These are phyloP conservation scores for Candida yuanshanica DNA, from an alignment of 805 yeast genomes.

Conservation along the genomic window DNA sequence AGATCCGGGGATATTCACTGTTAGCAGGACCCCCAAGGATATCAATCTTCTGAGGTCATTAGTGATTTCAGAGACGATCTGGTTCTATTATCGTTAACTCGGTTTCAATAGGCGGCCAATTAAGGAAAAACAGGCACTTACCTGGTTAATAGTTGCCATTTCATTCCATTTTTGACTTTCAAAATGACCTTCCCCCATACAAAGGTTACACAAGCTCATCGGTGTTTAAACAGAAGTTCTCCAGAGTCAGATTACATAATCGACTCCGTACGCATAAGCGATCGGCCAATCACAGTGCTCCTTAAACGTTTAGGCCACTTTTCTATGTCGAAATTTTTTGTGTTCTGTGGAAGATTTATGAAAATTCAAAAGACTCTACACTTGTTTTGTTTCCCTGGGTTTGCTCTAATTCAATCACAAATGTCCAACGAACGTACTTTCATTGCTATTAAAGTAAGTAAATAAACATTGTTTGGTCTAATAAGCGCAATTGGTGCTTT, in stretches of 20 bases:
- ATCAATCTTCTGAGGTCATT: slow-evolving; percentile 23
- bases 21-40: slow-evolving; percentile 46
- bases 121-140: too few relatives aligned
- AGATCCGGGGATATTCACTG: slow-evolving; percentile 37
- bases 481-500: slow-evolving; percentile 5
- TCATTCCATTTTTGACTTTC: too few relatives aligned
- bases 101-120: too few relatives aligned
- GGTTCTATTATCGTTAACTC: too few relatives aligned
- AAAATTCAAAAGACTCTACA: neutral
- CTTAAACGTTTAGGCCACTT: neutral
- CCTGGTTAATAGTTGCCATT: too few relatives aligned
- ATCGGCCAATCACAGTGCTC: neutral
- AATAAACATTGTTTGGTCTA: neutral
- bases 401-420: slow-evolving; percentile 3
- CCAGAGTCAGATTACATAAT: neutral
- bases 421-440: slow-evolving; percentile 71
- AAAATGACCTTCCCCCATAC: too few relatives aligned
- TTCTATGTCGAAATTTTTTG: neutral
- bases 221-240: too few relatives aligned
- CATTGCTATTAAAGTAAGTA: slow-evolving; percentile 61
- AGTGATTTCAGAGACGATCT: slow-evolving; percentile 6
- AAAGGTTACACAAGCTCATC: too few relatives aligned
- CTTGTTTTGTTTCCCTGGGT: neutral
- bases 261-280: too few relatives aligned
- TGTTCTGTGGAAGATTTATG: neutral